Conservation (phyloP, 225 moss, liverwort and hornwort genomes). For the Pseudisothecium myosuroides region DNA sequence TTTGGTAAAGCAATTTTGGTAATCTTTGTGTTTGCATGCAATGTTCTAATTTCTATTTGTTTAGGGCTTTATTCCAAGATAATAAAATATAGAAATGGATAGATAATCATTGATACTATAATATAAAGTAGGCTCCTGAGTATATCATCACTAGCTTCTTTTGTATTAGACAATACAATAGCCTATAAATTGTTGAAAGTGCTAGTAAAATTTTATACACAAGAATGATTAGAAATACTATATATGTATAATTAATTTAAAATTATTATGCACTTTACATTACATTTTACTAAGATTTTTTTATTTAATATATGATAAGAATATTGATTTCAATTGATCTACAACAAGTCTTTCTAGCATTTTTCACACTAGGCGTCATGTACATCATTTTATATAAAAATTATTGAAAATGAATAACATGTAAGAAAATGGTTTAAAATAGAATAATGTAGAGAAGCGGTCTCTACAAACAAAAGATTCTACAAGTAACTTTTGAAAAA, state of each 20-base stretch:
- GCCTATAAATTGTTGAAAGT: not conserved
- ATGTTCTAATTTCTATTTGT: not conserved
- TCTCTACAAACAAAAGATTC: no score
- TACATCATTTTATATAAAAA: not conserved
- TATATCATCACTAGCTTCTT: no score
- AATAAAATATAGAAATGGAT: not conserved
- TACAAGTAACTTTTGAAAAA: no score
- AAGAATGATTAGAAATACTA: not conserved
- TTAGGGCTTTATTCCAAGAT: not conserved
- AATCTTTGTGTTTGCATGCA: not conserved
- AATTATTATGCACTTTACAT: not conserved
- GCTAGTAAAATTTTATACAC: not conserved
- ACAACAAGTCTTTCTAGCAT: not conserved
- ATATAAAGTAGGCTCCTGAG: not conserved
- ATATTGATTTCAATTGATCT: not conserved
- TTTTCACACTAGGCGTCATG: not conserved
- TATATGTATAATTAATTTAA: no score
- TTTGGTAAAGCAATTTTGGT: not conserved
- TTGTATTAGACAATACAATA: no score
- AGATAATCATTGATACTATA: not conserved
- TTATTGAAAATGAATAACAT: not conserved
- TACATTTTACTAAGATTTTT: not conserved
- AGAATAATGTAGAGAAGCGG: fast-evolving
- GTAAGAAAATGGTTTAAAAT: not conserved
- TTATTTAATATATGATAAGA: not conserved